Conservation (phyloP, 768 basidiomycete genomes). For the Rhizopogon sp. region DNA sequence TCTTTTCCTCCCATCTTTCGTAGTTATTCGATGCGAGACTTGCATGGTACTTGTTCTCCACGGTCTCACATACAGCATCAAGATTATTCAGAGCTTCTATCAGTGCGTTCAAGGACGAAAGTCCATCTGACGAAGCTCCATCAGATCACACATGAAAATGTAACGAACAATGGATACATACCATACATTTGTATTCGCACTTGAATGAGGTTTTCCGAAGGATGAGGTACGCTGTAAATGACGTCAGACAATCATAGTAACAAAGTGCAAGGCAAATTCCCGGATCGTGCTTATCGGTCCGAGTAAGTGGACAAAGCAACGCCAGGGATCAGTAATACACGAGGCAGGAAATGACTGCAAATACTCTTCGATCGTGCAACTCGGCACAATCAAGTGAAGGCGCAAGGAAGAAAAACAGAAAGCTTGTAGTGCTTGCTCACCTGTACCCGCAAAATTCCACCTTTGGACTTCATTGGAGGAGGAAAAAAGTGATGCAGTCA, state of each 20-base stretch:
- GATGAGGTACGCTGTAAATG: slow-evolving; percentile 62
- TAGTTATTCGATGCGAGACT: slow-evolving; percentile 52
- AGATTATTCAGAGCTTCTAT: slow-evolving; percentile 72
- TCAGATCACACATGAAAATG: not conserved
- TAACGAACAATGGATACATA: slow-evolving; percentile 35
- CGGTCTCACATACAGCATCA: slow-evolving; percentile 66
- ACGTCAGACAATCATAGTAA: not conserved
- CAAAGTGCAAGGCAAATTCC: not conserved
- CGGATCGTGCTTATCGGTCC: not conserved
- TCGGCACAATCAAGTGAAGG: not conserved
- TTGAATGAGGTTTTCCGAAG: slow-evolving; percentile 94
- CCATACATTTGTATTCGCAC: slow-evolving; percentile 99
- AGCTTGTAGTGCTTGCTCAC: slow-evolving; percentile 33
- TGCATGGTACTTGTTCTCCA: slow-evolving; percentile 62
- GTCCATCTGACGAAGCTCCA: slow-evolving; percentile 49
- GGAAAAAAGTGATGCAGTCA: not conserved
- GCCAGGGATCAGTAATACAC: not conserved
- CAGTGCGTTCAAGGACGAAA: slow-evolving; percentile 83
- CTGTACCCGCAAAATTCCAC: slow-evolving; percentile 99
- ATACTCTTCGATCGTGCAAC: not conserved
- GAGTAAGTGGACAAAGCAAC: slow-evolving; percentile 8
- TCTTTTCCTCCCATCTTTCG: slow-evolving; percentile 69
- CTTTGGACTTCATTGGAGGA: slow-evolving; percentile 61
- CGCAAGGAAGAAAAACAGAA: not conserved
- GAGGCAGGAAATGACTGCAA: not conserved